Conservation (phyloP, 2,329 filamentous ascomycete species). For the Helotiales sp. region DNA sequence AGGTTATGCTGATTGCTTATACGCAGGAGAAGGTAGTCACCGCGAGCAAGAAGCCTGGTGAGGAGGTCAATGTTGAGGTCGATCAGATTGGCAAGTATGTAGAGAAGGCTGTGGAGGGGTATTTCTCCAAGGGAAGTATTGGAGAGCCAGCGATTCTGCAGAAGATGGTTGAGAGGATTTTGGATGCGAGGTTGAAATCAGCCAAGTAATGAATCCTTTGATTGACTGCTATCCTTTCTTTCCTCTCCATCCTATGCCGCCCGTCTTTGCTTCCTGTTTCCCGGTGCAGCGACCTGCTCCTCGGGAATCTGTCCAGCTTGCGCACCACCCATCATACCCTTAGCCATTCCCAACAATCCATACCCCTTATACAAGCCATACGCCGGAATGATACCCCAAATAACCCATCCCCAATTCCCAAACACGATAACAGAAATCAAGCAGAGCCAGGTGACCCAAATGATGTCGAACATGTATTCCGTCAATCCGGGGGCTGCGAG, state of each 20-base stretch:
- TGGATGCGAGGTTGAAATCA: conserved; percentile 66
- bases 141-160: conserved; percentile 64
- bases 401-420: conserved; percentile 80
- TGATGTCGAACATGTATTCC: conserved; percentile 96
- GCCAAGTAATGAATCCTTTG: conserved; percentile 19
- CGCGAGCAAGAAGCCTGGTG: conserved; percentile 44
- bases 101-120: conserved; percentile 86
- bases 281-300: conserved; percentile 35
- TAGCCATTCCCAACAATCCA: conserved; percentile 42
- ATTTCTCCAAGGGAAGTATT: conserved; percentile 65
- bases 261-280: conserved; percentile 44
- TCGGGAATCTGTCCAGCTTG: conserved; percentile 37
- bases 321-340: conserved; percentile 43
- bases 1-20: conserved; percentile 97
- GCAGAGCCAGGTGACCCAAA: conserved; percentile 92
- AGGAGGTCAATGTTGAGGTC: conserved; percentile 46
- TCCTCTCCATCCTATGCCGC: conserved; percentile 27
- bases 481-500: conserved; percentile 86
- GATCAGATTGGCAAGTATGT: conserved; percentile 74
- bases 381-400: conserved; percentile 51
- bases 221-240: not conserved
- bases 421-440: conserved; percentile 73
- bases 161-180: conserved; percentile 74
- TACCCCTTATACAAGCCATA: conserved; percentile 44
- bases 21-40: conserved; percentile 86